These are phyloP conservation scores for Pichia sp. DNA, from an alignment of 1,139 yeast species.

Conservation along the genomic window DNA sequence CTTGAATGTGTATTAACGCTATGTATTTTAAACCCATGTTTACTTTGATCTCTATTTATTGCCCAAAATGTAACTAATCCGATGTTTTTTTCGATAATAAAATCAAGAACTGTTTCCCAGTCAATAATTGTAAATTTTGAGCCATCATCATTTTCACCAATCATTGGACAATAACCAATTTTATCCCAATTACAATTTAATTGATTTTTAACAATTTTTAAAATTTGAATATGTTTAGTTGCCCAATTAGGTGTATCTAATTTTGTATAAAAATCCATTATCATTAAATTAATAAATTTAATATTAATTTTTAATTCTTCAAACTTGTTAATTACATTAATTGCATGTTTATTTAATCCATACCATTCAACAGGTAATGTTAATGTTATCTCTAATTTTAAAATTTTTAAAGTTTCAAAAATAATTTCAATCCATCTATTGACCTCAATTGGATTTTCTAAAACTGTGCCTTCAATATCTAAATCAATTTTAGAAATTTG, in stretches of 20 bases:
- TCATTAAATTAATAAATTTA: conserved; percentile 22
- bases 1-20: no score
- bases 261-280: conserved; percentile 28
- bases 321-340: conserved; percentile 9
- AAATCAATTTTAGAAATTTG: conserved; percentile 22
- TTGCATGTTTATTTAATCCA: conserved; percentile 18
- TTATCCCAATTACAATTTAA: conserved; percentile 17
- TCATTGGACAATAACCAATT: conserved; percentile 30
- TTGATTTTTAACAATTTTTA: conserved; percentile 10
- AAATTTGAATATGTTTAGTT: conserved; percentile 21
- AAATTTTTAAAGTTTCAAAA: background rate
- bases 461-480: conserved; percentile 25
- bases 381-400: conserved; percentile 16
- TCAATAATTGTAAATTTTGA: conserved; percentile 20
- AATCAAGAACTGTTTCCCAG: conserved; percentile 20
- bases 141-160: conserved; percentile 28
- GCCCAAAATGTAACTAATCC: conserved; percentile 28
- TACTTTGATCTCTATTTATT: conserved; percentile 26
- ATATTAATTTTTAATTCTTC: conserved; percentile 10
- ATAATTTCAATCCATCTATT: conserved; percentile 10
- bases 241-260: conserved; percentile 23
- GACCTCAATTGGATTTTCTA: conserved; percentile 11
- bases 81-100: conserved; percentile 15
- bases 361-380: conserved; percentile 27
- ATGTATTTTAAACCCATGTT: conserved; percentile 6